These are phyloP conservation scores for Nothophoma quercina DNA, from an alignment of 2,329 filamentous ascomycete genomes.

Conservation along the genomic window DNA sequence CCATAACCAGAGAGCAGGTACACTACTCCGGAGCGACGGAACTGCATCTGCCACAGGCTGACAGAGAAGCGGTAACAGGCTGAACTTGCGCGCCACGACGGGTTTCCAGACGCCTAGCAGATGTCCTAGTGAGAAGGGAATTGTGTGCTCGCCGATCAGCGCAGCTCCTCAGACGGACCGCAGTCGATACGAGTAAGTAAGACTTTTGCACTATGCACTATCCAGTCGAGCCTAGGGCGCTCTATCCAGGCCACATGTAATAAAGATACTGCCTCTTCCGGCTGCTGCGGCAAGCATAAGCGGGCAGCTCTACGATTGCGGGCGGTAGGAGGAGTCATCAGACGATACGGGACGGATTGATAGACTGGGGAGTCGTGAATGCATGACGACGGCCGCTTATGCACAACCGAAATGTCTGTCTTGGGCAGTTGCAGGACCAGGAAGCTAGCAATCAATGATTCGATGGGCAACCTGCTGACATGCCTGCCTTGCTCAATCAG, in stretches of 20 bases:
- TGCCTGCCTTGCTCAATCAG: slow-evolving; percentile 44
- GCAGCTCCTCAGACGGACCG: slow-evolving; percentile 23
- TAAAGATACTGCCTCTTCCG: slow-evolving; percentile 42
- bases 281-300: slow-evolving; percentile 47
- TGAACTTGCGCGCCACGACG: slow-evolving; percentile 10
- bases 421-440: slow-evolving; percentile 29
- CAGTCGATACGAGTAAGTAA: slow-evolving; percentile 29
- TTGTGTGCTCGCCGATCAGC: slow-evolving; percentile 36
- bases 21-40: slow-evolving; percentile 34
- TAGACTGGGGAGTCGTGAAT: slow-evolving; percentile 31
- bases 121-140: slow-evolving; percentile 28
- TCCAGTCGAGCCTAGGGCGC: slow-evolving; percentile 14
- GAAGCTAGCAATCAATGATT: slow-evolving; percentile 40
- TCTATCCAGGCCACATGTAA: slow-evolving; percentile 35
- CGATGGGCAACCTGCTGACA: slow-evolving; percentile 42
- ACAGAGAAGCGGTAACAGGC: slow-evolving; percentile 7
- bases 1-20: slow-evolving; percentile 29
- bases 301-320: slow-evolving; percentile 18
- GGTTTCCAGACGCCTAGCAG: slow-evolving; percentile 20
- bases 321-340: slow-evolving; percentile 14
- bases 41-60: slow-evolving; percentile 22
- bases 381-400: slow-evolving; percentile 49
- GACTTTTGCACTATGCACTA: not conserved
- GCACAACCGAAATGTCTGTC: slow-evolving; percentile 32
- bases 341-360: slow-evolving; percentile 18